Conservation (phyloP, 345 rosid genomes). For the Euphorbia peplus region DNA sequence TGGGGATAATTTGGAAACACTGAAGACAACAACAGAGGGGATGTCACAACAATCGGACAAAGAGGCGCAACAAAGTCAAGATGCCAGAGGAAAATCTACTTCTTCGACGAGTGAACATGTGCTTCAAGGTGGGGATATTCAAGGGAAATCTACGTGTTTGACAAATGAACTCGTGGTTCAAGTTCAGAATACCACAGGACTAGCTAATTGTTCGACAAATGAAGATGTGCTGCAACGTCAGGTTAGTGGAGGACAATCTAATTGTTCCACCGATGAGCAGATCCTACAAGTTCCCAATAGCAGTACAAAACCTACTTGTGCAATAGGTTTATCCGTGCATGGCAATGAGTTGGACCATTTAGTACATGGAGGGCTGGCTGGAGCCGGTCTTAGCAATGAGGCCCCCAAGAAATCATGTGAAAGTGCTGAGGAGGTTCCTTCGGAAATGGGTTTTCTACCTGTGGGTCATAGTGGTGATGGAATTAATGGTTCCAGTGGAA, state of each 20-base stretch:
- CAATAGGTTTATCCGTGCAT: constrained; percentile 24
- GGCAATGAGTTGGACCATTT: constrained; percentile 14
- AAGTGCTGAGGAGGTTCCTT: constrained; percentile 25
- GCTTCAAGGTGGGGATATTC: constrained; percentile 5
- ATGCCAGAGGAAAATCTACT: not conserved
- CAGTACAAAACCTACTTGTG: constrained; percentile 20
- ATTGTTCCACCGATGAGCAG: constrained; percentile 8
- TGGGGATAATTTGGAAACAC: constrained; percentile 30
- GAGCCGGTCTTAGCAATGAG: constrained; percentile 17
- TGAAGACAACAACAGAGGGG: constrained; percentile 26
- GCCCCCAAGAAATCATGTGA: constrained; percentile 22
- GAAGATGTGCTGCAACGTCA: constrained; percentile 8
- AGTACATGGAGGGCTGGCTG: constrained; percentile 16
- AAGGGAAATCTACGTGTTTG: constrained; percentile 11
- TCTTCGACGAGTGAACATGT: constrained; percentile 11
- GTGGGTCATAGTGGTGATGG: constrained; percentile 26
- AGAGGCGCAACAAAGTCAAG: constrained; percentile 3
- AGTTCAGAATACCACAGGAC: not conserved
- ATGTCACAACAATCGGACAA: constrained; percentile 21
- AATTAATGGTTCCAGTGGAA: constrained; percentile 25
- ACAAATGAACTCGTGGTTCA: not conserved
- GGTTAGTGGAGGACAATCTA: constrained; percentile 7
- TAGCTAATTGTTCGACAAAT: constrained; percentile 8
- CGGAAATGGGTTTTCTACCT: constrained; percentile 18
- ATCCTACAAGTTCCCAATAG: constrained; percentile 3